Evolutionary conservation across 192 early-diverging fungal species (phyloP).

Genomic region (Podila clonocystis): DNA sequence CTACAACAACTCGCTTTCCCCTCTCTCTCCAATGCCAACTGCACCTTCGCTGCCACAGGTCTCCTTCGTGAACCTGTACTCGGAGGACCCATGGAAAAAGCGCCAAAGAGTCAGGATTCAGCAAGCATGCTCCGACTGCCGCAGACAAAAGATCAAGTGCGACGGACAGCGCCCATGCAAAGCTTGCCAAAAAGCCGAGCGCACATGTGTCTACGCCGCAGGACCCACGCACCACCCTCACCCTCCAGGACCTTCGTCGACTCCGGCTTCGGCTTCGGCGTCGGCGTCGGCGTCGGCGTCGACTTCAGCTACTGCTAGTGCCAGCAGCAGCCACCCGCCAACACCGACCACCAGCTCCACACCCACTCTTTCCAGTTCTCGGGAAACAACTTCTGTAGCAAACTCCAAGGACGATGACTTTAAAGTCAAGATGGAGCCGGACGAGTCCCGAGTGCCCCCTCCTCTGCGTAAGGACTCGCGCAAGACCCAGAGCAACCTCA

Average conservation of each 20-base stretch:
- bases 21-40: neutral
- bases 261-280: neutral
- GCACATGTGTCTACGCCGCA: slow-evolving; percentile 44
- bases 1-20: neutral
- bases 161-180: slow-evolving; percentile 57
- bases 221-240: slow-evolving; percentile 2
- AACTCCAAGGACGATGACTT: slow-evolving; percentile 20
- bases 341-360: neutral
- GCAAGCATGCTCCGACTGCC: slow-evolving; percentile 54
- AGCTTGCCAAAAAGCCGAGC: slow-evolving; percentile 45
- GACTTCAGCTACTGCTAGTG: neutral
- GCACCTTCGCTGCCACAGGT: slow-evolving; percentile 19
- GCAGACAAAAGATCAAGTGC: slow-evolving; percentile 57
- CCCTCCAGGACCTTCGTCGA: neutral
- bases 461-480: slow-evolving; percentile 41
- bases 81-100: slow-evolving; percentile 53
- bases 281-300: neutral
- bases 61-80: slow-evolving; percentile 52
- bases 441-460: slow-evolving; percentile 23
- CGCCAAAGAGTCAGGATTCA: slow-evolving; percentile 55
- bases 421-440: slow-evolving; percentile 36
- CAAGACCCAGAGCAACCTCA: neutral
- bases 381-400: neutral
- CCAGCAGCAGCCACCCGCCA: neutral
- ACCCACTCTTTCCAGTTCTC: neutral